Evolutionary conservation across 805 yeast species (phyloP), one percentile per base, ranked within the genome.

Genomic region (Torulaspora maleeae): DNA sequence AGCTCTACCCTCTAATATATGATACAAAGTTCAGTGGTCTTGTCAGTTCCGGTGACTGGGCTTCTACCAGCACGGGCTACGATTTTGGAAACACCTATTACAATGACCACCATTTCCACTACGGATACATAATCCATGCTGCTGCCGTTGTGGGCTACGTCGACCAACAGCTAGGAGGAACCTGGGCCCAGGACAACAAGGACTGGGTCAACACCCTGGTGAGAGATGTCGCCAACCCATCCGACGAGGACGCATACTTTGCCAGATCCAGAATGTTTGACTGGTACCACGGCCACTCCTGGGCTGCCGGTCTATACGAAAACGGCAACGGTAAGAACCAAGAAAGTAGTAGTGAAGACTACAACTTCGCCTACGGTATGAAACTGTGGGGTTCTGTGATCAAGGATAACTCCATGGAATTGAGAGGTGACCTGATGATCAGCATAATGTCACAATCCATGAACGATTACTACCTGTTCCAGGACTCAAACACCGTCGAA

Each of bases 71-170:
- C 41, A 66, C 73, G 17, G 65, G 67, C 33, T 72, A 72, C 32
- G 83, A 80, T 57, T 87, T 74, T 61, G 95, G 95, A 38, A 76
- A 83, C 61, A 77, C 85, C 19, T 83, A 77, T 61, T 86, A 86
- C 66, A 86, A 86, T 55, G 95, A 87, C 58, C 95, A 87, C 57
- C 93, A 86, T 60, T 87, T 86, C 75, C 95, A 87, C 62, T 87
- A 83, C 58, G 93, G 93, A 9, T 87, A 86, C 64, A 82, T 80
- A 54, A 74, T 86, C 38, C 90, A 86, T 60, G 85, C 95, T 1
- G 95, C 95, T 5, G 89, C 95, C 1, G 70, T 84, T 16, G 76
- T 86, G 37, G 90, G 83, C n/a, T 63, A 78, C 44, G 78, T 82
- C 13, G 95, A 86, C 34, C 33, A 41, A 9, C 43, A 47, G 36